A percentile compares a stretch with the other conserved stretches of the same genome.
These are phyloP conservation scores for Canavalia ensiformis DNA, from an alignment of 306 rosid species.

Conservation along the genomic window DNA sequence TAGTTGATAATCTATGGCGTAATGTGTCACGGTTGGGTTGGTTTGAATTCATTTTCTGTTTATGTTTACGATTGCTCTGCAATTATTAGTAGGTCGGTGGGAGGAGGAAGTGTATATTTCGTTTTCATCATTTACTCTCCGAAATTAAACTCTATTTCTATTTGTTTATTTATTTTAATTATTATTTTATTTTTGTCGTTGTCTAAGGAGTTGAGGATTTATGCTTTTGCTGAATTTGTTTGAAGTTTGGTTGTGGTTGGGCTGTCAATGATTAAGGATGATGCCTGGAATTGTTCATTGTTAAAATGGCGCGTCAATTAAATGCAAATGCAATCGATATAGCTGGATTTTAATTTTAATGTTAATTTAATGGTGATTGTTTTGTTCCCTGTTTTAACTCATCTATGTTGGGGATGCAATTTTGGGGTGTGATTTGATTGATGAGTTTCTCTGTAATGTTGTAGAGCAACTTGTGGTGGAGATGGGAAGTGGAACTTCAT, in stretches of 20 bases:
- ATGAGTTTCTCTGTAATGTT: constrained; percentile 43
- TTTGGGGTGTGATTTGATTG: constrained; percentile 50
- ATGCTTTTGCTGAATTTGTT: constrained; percentile 19
- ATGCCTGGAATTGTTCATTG: constrained; percentile 36
- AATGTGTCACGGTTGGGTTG: constrained; percentile 60
- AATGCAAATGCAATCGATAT: constrained; percentile 46
- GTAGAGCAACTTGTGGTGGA: constrained; percentile 47
- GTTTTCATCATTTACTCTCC: constrained; percentile 35
- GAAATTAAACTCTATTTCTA: not conserved
- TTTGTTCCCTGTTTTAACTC: constrained; percentile 29
- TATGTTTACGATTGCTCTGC: constrained; percentile 31
- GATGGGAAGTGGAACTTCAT: constrained; percentile 66
- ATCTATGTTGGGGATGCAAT: constrained; percentile 46
- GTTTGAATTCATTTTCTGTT: constrained; percentile 52
- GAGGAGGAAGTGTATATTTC: constrained; percentile 36
- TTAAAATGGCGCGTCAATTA: constrained; percentile 24
- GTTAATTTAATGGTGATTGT: constrained; percentile 38
- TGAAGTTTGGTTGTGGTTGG: constrained; percentile 47
- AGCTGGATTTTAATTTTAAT: constrained; percentile 30
- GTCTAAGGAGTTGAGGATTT: constrained; percentile 40
- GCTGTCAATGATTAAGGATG: constrained; percentile 27
- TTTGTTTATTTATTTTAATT: not conserved
- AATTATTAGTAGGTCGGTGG: constrained; percentile 42
- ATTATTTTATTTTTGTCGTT: not conserved
- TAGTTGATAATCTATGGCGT: constrained; percentile 51